Percentiles rank a stretch among this genome's conserved stretches.
Conservation (phyloP, 2,329 filamentous ascomycete genomes). For the Fulvia fulva region DNA sequence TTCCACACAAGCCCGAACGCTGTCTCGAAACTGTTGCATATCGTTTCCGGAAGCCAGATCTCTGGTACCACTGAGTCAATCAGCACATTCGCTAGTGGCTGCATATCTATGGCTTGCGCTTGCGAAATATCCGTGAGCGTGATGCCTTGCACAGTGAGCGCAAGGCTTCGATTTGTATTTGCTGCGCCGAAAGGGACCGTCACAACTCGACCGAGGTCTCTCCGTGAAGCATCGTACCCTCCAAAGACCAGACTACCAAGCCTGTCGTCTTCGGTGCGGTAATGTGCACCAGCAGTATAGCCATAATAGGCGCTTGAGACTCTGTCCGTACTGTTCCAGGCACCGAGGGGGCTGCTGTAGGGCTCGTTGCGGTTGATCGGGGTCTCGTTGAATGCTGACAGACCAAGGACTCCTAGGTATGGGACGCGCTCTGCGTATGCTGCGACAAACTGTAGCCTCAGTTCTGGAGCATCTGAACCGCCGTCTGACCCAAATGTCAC, state of each 20-base stretch:
- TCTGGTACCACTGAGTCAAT: conserved; percentile 41
- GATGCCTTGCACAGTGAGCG: conserved; percentile 20
- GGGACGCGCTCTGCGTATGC: conserved; percentile 2
- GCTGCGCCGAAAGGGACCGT: conserved; percentile 29
- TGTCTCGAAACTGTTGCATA: conserved; percentile 39
- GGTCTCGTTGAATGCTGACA: conserved; percentile 36
- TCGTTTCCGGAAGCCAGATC: conserved; percentile 37
- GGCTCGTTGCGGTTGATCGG: conserved; percentile 33
- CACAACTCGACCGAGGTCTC: conserved; percentile 36
- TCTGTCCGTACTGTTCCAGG: conserved; percentile 24
- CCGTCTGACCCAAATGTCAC: conserved; percentile 1
- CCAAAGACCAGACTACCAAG: conserved; percentile 33
- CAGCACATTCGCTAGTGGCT: conserved; percentile 33
- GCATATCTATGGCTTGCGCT: background rate
- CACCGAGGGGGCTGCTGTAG: conserved; percentile 22
- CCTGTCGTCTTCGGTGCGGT: conserved; percentile 9
- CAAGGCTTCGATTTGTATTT: conserved; percentile 22
- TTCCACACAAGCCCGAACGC: conserved; percentile 41
- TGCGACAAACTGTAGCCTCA: conserved; percentile 7
- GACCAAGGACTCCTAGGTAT: conserved; percentile 37
- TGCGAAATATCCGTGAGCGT: conserved; percentile 1
- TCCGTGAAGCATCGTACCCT: conserved; percentile 39
- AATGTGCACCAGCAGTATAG: conserved; percentile 48
- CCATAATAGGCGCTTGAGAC: conserved; percentile 38
- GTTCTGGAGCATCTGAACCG: background rate